Base-by-base conservation (phyloP, 805 yeast genomes). In the Yamadazyma takamatsuzukensis region DNA sequence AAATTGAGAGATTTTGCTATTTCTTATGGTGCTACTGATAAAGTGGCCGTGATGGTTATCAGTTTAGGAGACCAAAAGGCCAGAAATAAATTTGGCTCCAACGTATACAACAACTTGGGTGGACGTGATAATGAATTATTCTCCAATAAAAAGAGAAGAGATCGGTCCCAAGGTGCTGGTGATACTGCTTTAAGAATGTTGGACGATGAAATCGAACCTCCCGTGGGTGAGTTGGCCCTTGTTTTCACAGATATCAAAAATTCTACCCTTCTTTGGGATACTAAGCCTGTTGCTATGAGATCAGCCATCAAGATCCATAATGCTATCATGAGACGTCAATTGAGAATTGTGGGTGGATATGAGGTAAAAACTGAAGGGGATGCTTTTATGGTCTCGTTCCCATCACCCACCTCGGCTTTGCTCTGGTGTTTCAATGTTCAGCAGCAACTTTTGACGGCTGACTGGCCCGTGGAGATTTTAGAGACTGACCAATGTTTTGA, bases 361-460 rank as follows among this genome's bases (percentile, higher is more conserved):
- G 99, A 93, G 56, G 98, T 93, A 17, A 93, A 93, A 56, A 93
- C 97, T 2, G 99, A 93, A 76, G 99, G 99, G 53, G 99, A 93
- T 69, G 96, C 98, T 0, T 93, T 93, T 48, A 89, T 93, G 86
- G 97, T 93, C 10, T 86, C 97, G 9, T 93, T 93, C 57, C 95
- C 96, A 0, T 81, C 95, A 0, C 90, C 95, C 0, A 76, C 90
- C 0, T 72, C 90, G 13, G 97, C 97, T 0, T 65, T 93, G 40
- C 68, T 87, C 22, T 93, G 98, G 97, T 87, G 97, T 65, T 80
- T 89, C 55, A 81, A 84, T 29, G 96, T 90, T 5, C 99, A 93
- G 56, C 74, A 81, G 35, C 94, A 86, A 53, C 64, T 93, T 30
- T 71, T 77, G 8, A 60, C 70, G 2, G 94, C 88, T 5, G 96